These are phyloP conservation scores for Phialocephala sp. DNA, from an alignment of 2,329 filamentous ascomycete genomes.

Conservation along the genomic window DNA sequence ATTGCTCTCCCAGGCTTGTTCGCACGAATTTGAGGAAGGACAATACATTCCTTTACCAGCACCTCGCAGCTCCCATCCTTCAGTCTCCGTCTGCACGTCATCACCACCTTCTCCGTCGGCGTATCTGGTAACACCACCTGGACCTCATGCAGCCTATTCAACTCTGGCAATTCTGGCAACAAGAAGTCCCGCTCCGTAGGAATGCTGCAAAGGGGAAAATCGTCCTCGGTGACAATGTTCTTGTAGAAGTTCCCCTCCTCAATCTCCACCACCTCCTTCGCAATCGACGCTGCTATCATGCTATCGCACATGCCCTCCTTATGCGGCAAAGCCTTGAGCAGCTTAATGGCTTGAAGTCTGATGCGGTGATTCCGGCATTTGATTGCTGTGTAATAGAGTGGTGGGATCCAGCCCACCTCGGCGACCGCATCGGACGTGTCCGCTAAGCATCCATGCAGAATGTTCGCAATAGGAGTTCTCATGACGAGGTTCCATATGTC, in stretches of 20 bases:
- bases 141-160: slow-evolving; percentile 34
- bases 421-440: slow-evolving; percentile 44
- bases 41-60: neutral
- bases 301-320: slow-evolving; percentile 52
- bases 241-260: slow-evolving; percentile 45
- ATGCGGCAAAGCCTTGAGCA: slow-evolving; percentile 43
- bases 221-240: slow-evolving; percentile 19
- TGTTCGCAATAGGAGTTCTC: neutral
- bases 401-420: slow-evolving; percentile 53
- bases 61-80: neutral
- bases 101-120: slow-evolving; percentile 13
- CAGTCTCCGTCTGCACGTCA: slow-evolving; percentile 16
- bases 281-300: slow-evolving; percentile 41
- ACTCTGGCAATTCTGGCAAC: slow-evolving; percentile 32
- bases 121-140: slow-evolving; percentile 21
- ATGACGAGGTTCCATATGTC: slow-evolving; percentile 9
- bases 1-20: neutral
- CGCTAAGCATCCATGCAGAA: neutral
- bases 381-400: slow-evolving; percentile 52
- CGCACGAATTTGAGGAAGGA: neutral
- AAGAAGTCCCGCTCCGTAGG: slow-evolving; percentile 22
- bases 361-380: slow-evolving; percentile 53
- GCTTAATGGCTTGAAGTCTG: slow-evolving; percentile 46
- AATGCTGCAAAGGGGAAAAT: slow-evolving; percentile 19
- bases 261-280: slow-evolving; percentile 46